Evolutionary conservation across 768 basidiomycete genomes (phyloP).

Genomic region (Panaeolus papilionaceus): DNA sequence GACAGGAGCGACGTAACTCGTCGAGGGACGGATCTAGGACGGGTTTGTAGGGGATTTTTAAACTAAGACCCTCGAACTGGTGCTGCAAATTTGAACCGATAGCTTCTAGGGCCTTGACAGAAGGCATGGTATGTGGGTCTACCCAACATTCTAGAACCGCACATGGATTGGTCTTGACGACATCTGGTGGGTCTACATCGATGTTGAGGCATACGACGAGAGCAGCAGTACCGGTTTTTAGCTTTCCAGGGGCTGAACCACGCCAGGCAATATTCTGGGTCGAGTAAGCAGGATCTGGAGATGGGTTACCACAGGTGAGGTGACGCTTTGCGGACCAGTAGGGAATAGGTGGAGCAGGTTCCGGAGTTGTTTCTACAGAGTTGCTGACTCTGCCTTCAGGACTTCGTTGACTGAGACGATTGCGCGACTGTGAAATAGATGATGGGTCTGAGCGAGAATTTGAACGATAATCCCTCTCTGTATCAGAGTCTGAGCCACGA

Average conservation of each 20-base stretch:
- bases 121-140: conserved; percentile 91
- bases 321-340: conserved; percentile 92
- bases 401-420: conserved; percentile 37
- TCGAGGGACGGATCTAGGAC: conserved; percentile 95
- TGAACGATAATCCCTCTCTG: conserved; percentile 57
- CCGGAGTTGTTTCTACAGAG: conserved; percentile 54
- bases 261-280: conserved; percentile 81
- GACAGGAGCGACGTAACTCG: conserved; percentile 88
- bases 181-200: conserved; percentile 96
- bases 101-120: conserved; percentile 91
- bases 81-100: conserved; percentile 93
- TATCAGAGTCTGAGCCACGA: conserved; percentile 57
- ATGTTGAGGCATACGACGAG: conserved; percentile 95
- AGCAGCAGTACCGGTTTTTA: conserved; percentile 90
- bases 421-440: conserved; percentile 38
- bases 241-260: conserved; percentile 77
- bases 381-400: conserved; percentile 45
- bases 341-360: conserved; percentile 67
- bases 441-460: conserved; percentile 57
- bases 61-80: conserved; percentile 95
- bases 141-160: conserved; percentile 97
- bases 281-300: conserved; percentile 70
- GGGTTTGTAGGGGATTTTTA: conserved; percentile 93
- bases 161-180: conserved; percentile 97
- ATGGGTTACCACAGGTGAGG: conserved; percentile 87